Conservation (phyloP, 768 basidiomycete genomes). For the Kwoniella dendrophila region DNA sequence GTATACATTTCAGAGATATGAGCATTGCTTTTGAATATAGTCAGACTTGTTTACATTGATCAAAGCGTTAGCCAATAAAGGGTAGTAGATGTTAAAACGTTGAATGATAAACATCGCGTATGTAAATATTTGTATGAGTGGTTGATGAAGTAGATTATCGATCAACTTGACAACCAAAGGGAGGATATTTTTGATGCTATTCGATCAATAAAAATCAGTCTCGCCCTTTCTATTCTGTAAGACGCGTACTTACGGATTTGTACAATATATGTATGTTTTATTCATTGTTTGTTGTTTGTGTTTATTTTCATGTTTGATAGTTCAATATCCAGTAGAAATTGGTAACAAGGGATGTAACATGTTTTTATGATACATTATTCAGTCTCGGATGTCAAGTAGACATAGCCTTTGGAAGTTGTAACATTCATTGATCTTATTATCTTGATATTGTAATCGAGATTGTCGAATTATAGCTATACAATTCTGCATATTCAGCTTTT, state of each 20-base stretch:
- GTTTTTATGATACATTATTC: not conserved
- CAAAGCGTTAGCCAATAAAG: not conserved
- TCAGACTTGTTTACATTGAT: slow-evolving; percentile 17
- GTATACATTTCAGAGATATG: not conserved
- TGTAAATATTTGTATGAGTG: too few species aligned
- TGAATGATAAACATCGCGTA: slow-evolving; percentile 22
- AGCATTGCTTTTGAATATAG: not conserved
- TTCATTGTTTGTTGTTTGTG: not conserved
- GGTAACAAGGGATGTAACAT: slow-evolving; percentile 1
- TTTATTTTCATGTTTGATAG: not conserved
- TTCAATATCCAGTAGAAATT: not conserved
- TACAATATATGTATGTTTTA: not conserved
- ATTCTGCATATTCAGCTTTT: not conserved
- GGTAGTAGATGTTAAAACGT: slow-evolving; percentile 3
- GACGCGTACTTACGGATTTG: not conserved
- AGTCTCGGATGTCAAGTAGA: not conserved
- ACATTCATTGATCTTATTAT: not conserved
- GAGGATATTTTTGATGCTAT: not conserved
- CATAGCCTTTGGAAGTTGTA: slow-evolving; percentile 1
- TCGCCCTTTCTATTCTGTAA: not conserved
- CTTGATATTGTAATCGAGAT: too few species aligned
- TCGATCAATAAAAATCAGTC: slow-evolving; percentile 7
- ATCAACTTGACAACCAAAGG: slow-evolving; percentile 3
- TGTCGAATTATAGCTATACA: not conserved
- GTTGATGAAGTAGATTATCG: slow-evolving; percentile 10